Evolutionary conservation across 176 grass and related monocot species (phyloP).

Genomic region (Melocanna baccifera): DNA sequence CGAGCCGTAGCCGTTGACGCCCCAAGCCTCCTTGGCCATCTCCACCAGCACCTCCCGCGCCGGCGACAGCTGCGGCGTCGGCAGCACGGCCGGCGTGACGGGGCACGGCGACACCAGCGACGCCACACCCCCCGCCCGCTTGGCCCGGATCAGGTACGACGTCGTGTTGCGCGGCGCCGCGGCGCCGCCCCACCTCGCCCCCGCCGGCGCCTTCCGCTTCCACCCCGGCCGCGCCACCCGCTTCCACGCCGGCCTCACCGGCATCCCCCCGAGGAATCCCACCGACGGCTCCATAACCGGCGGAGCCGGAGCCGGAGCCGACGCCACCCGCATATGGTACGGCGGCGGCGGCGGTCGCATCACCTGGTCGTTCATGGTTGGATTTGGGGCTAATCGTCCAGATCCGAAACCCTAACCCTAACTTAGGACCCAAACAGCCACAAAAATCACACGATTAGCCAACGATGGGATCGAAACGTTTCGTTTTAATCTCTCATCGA

Average conservation of each 20-base stretch:
- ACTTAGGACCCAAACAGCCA: neutral
- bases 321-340: conserved; percentile 35
- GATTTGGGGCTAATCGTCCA: conserved; percentile 26
- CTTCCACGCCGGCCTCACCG: conserved; percentile 39
- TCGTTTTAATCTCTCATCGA: conserved; percentile 34
- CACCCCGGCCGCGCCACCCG: conserved; percentile 22
- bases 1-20: conserved; percentile 91
- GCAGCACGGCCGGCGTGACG: conserved; percentile 84
- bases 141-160: conserved; percentile 89
- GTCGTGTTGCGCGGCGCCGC: conserved; percentile 95
- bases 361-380: conserved; percentile 76
- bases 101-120: conserved; percentile 85
- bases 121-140: conserved; percentile 74
- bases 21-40: conserved; percentile 99
- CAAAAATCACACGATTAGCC: conserved; percentile 25
- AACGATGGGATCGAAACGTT: conserved; percentile 37
- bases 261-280: conserved; percentile 22
- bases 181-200: conserved; percentile 33
- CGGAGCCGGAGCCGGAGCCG: neutral
- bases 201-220: conserved; percentile 27
- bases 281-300: conserved; percentile 24
- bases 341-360: conserved; percentile 53
- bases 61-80: conserved; percentile 80
- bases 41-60: conserved; percentile 84
- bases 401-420: conserved; percentile 73